Percentiles rank a stretch among this genome's conserved stretches.
Conservation (phyloP, 345 rosid genomes). For the Nasturtium officinale region DNA sequence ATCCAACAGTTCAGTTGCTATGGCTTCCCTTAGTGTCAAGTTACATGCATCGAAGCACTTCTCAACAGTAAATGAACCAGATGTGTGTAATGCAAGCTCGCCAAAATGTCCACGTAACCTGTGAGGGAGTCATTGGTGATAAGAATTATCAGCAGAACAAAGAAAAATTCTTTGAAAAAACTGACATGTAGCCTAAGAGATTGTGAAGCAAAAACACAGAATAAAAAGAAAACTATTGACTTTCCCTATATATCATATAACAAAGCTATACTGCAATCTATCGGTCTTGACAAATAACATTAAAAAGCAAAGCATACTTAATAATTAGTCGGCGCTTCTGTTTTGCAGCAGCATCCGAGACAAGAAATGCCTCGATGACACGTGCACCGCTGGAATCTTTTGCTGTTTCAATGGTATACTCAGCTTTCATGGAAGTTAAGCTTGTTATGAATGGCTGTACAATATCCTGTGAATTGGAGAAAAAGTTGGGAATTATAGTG, state of each 20-base stretch:
- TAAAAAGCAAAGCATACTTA: conserved; percentile 59
- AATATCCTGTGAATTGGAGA: conserved; percentile 55
- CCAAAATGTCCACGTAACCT: conserved; percentile 88
- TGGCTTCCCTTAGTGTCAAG: conserved; percentile 65
- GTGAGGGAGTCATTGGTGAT: conserved; percentile 24
- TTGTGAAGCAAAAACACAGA: background rate
- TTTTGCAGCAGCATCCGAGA: conserved; percentile 69
- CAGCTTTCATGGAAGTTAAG: conserved; percentile 73
- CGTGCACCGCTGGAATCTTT: conserved; percentile 85
- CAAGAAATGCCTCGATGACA: conserved; percentile 84
- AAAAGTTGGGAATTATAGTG: conserved; percentile 1
- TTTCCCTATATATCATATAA: background rate
- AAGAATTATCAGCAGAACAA: conserved; percentile 23
- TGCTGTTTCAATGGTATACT: conserved; percentile 66
- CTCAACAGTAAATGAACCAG: conserved; percentile 87
- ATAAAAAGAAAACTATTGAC: background rate
- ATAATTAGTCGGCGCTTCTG: conserved; percentile 69
- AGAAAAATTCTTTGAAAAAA: background rate
- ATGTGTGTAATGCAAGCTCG: conserved; percentile 65
- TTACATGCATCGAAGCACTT: conserved; percentile 78
- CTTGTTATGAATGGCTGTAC: conserved; percentile 72
- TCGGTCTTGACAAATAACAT: background rate
- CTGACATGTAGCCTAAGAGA: background rate
- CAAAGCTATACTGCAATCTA: conserved; percentile 13
- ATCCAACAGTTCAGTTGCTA: conserved; percentile 70